Conservation (phyloP, 257 asterid genomes). For the Solanum arcanum region DNA sequence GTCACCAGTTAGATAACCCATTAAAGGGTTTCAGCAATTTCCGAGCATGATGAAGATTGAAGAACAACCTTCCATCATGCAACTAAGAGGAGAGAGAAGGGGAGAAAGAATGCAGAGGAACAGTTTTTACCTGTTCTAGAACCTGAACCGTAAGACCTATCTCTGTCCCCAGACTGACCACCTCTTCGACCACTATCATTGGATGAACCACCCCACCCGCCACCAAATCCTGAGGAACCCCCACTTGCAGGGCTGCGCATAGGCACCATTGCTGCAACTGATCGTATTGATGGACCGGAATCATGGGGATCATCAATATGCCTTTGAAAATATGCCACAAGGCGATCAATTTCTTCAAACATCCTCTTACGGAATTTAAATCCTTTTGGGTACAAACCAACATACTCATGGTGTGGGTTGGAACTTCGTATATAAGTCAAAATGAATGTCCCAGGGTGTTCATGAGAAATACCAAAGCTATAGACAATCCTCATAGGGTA, state of each 20-base stretch:
- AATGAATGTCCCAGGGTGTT: conserved; percentile 95
- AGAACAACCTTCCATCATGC: neutral
- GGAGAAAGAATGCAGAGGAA: neutral
- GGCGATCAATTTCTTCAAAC: conserved; percentile 84
- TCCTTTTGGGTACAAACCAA: conserved; percentile 90
- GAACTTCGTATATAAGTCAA: conserved; percentile 82
- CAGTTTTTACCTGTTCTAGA: conserved; percentile 45
- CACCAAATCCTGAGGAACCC: conserved; percentile 59
- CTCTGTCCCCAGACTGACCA: conserved; percentile 48
- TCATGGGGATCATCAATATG: conserved; percentile 82
- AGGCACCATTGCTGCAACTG: conserved; percentile 92
- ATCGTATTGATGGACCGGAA: conserved; percentile 59
- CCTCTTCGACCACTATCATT: conserved; percentile 70
- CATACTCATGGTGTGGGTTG: conserved; percentile 93
- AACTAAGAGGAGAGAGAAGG: neutral
- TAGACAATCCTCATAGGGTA: conserved; percentile 82
- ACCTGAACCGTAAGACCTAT: conserved; percentile 39
- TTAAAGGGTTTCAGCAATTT: neutral
- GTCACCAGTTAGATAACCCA: neutral
- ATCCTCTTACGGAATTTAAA: conserved; percentile 79
- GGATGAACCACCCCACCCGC: conserved; percentile 67
- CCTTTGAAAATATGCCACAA: conserved; percentile 81
- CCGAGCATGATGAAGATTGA: neutral
- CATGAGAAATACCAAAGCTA: conserved; percentile 88
- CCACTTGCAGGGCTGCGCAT: conserved; percentile 80